Evolutionary conservation across 2,329 filamentous ascomycete genomes (phyloP).

Genomic region (Cytospora piceicola): DNA sequence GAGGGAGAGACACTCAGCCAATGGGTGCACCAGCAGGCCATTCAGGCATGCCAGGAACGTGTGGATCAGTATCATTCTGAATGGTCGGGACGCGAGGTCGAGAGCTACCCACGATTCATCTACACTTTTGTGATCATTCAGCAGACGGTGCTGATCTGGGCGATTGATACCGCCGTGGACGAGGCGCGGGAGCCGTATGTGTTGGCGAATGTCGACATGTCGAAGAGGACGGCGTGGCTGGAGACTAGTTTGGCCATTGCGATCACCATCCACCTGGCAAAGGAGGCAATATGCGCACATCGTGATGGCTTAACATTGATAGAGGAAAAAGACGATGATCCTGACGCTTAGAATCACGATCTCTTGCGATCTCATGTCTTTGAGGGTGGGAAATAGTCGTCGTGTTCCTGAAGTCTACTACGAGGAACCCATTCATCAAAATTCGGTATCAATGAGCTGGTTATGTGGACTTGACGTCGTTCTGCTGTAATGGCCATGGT

Average conservation of each 20-base stretch:
- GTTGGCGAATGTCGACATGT: slow-evolving; percentile 40
- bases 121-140: slow-evolving; percentile 52
- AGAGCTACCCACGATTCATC: slow-evolving; percentile 38
- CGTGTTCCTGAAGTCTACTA: too few species aligned
- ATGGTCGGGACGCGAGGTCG: slow-evolving; percentile 25
- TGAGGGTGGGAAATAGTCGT: neutral
- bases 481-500: neutral
- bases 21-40: slow-evolving; percentile 9
- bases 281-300: slow-evolving; percentile 34
- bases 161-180: slow-evolving; percentile 44
- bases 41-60: slow-evolving; percentile 20
- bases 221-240: slow-evolving; percentile 41
- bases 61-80: slow-evolving; percentile 30
- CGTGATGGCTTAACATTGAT: slow-evolving; percentile 23
- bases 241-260: slow-evolving; percentile 39
- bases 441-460: neutral
- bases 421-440: neutral
- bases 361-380: neutral
- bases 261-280: slow-evolving; percentile 41
- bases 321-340: slow-evolving; percentile 31
- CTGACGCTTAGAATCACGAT: slow-evolving; percentile 32
- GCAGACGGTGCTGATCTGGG: slow-evolving; percentile 51
- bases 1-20: neutral
- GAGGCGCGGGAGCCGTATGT: slow-evolving; percentile 32
- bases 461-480: neutral